Conservation (phyloP, 176 grass and related monocot genomes). For the Pontederia paniculata region DNA sequence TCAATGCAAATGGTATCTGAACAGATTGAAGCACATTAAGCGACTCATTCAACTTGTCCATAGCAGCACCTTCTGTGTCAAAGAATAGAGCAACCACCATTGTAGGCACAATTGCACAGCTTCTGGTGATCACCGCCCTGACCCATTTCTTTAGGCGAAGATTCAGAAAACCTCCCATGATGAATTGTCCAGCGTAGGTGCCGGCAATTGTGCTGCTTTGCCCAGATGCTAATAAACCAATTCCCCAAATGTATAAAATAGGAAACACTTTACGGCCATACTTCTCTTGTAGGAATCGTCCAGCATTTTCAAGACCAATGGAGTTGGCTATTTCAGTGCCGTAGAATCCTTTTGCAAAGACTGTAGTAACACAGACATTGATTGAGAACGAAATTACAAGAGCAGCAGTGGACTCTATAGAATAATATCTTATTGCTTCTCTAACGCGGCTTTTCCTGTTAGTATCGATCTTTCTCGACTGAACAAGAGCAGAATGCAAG, state of each 20-base stretch:
- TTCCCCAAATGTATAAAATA: constrained; percentile 86
- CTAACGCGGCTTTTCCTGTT: constrained; percentile 1
- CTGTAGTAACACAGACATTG: constrained; percentile 19
- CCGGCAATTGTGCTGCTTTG: constrained; percentile 93
- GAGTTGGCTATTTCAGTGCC: constrained; percentile 3
- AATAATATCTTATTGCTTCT: constrained; percentile 19
- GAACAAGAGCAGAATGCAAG: constrained; percentile 24
- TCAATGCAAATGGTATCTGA: constrained; percentile 94
- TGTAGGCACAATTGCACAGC: constrained; percentile 79
- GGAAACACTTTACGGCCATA: constrained; percentile 64
- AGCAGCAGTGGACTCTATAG: constrained; percentile 14
- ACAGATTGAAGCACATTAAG: constrained; percentile 97
- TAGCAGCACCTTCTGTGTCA: constrained; percentile 75
- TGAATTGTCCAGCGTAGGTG: constrained; percentile 84
- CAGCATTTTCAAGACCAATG: constrained; percentile 32
- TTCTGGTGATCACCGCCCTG: constrained; percentile 71
- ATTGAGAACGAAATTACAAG: constrained; percentile 9
- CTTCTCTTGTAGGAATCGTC: constrained; percentile 82
- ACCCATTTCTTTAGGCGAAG: constrained; percentile 94
- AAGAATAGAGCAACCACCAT: constrained; percentile 89
- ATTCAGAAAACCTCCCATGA: constrained; percentile 93
- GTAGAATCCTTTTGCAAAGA: constrained; percentile 18
- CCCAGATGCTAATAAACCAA: constrained; percentile 79
- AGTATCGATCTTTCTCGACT: constrained; percentile 10
- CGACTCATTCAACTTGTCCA: constrained; percentile 82